Base-by-base conservation (phyloP, 768 basidiomycete species). In the Lentinula boryana region DNA sequence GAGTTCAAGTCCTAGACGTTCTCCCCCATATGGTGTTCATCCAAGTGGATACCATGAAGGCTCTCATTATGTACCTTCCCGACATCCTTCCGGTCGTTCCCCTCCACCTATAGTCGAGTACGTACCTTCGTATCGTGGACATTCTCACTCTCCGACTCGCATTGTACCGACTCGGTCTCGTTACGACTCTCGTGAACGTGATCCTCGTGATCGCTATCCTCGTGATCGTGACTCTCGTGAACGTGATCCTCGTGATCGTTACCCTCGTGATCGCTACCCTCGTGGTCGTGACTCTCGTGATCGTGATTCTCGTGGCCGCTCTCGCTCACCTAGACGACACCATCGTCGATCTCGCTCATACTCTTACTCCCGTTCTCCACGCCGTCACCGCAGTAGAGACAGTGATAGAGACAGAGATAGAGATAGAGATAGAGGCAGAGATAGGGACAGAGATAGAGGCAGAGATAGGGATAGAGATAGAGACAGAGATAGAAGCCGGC, bases 211-310 rank as follows among this genome's bases (percentile, higher is more conserved):
- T 12, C 38, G 23, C 1, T 27, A 40, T 0, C 23, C 33, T 16
- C 43, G 18, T 57, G 9, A 60, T 41, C 62, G 62, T 44, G 43
- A 32, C 18, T 64, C 53, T 40, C 51, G 46, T 23, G 56, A 59
- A n/a, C 51, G 51, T 38, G 21, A 43, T 57, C 56, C 27, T 27
- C 27, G 56, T 33, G 21, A 52, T 12, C 33, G 58, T 18, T 48
- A 27, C 27, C 27, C 27, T 27, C 33, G n/a, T n/a, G n/a, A n/a
- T 38, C 60, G 38, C 40, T n/a, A 38, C 15, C n/a, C 31, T 12
- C 35, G 27, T 23, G 59, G 62, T 57, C 61, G 62, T 57, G 63
- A 60, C 35, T 69, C 75, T 16, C 67, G 62, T 46, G 68, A 71
- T 59, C 67, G 58, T 51, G 61, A 41, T 3, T 27, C 27, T 27